Conservation (phyloP, 306 rosid species). For the Cyclanthera cordifolia region DNA sequence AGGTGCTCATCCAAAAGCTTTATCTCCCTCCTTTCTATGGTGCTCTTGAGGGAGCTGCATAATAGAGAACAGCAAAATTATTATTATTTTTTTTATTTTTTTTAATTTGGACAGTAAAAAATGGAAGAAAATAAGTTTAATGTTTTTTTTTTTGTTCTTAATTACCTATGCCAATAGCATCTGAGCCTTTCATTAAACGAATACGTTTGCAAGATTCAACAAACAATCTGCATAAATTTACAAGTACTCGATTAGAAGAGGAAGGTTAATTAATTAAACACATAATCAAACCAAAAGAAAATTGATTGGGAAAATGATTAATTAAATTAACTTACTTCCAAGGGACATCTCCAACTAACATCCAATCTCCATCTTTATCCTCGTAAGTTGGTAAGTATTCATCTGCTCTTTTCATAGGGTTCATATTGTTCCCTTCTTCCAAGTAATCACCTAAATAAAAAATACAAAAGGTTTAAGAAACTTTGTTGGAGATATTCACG, state of each 20-base stretch:
- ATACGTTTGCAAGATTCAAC: constrained; percentile 36
- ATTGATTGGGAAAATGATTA: neutral
- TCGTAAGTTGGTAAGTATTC: constrained; percentile 8
- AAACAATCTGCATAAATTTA: constrained; percentile 25
- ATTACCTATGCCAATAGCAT: constrained; percentile 22
- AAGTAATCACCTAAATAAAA: constrained; percentile 1
- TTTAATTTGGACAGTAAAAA: neutral
- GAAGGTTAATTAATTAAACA: neutral
- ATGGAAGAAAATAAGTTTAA: neutral
- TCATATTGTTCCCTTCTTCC: neutral
- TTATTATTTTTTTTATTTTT: neutral
- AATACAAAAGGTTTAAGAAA: too few species aligned
- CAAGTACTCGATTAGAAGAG: neutral
- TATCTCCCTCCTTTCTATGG: neutral
- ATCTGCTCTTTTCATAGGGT: constrained; percentile 2
- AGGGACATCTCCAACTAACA: constrained; percentile 17
- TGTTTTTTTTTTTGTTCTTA: too few species aligned
- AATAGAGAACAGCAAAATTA: neutral
- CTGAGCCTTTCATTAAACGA: constrained; percentile 30
- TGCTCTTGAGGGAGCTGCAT: constrained; percentile 6
- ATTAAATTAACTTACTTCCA: constrained; percentile 11
- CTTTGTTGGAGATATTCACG: too few species aligned
- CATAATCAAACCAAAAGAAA: neutral
- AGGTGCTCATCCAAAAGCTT: neutral
- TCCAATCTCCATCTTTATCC: constrained; percentile 18